These are phyloP conservation scores for Sugiyamaella qingdaonensis DNA, from an alignment of 805 yeast genomes.

Conservation along the genomic window DNA sequence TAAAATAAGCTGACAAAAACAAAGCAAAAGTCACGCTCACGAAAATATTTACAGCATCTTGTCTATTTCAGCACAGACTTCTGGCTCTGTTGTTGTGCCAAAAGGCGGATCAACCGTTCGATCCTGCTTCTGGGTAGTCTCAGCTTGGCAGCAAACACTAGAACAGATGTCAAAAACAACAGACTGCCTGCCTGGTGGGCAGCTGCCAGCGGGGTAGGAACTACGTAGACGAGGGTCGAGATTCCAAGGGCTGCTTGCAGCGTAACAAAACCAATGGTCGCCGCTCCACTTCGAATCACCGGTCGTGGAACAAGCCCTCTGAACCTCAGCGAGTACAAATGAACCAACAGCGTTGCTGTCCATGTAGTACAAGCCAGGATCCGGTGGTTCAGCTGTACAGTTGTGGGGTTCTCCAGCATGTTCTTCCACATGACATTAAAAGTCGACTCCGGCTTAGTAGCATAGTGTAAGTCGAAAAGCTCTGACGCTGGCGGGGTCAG, in stretches of 20 bases:
- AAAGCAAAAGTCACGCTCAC: neutral
- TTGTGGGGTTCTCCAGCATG: constrained; percentile 88
- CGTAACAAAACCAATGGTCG: constrained; percentile 77
- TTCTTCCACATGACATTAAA: constrained; percentile 75
- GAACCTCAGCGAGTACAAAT: constrained; percentile 57
- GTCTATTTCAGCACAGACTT: neutral
- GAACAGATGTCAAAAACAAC: constrained; percentile 76
- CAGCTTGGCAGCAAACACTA: constrained; percentile 56
- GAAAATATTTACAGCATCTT: neutral
- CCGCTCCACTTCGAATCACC: constrained; percentile 55
- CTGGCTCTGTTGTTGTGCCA: constrained; percentile 2
- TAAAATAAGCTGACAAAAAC: neutral
- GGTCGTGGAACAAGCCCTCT: constrained; percentile 52
- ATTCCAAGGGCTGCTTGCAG: constrained; percentile 86
- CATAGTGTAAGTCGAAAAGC: constrained; percentile 66
- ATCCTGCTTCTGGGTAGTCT: constrained; percentile 47
- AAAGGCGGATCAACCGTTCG: neutral
- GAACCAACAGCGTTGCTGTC: constrained; percentile 62
- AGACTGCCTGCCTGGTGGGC: constrained; percentile 97
- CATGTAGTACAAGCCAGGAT: constrained; percentile 79
- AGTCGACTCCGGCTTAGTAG: constrained; percentile 49
- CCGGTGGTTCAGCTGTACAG: constrained; percentile 91
- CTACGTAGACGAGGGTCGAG: constrained; percentile 76
- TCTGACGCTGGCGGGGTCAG: constrained; percentile 77
- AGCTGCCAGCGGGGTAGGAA: constrained; percentile 90